Base-by-base conservation (phyloP, 495 filamentous ascomycete genomes). In the Talaromyces liani region DNA sequence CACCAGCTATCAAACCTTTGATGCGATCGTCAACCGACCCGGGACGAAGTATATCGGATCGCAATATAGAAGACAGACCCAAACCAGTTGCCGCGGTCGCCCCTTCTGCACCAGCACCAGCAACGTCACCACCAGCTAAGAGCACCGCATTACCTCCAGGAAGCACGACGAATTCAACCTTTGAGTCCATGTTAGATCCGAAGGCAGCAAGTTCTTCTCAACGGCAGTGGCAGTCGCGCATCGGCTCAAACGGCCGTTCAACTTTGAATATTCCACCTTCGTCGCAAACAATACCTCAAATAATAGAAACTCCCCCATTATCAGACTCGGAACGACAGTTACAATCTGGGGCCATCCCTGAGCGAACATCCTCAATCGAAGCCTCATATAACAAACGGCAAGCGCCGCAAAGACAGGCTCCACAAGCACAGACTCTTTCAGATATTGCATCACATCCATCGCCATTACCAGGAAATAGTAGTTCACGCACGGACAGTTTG, bases 1-100 rank as follows among this genome's bases (percentile, higher is more conserved):
- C 78, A 18, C 77, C 82, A 27, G 69, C 76, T 34, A 81, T 77
- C 16, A 74, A 86, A 63, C 81, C 81, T n/a, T 73, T 91, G 29
- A 82, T 81, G 33, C 78, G 90, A 65, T 86, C 91, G 1, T 86
- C 90, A 67, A 92, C 91, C 7, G 92, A 97, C 71, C 89, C 92
- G 20, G 78, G 86, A 16, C 79, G 86, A 7, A 73, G 71, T 47
- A 31, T 54, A 3, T 51, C 60, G 51, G 60, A 62, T 27, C 45
- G 16, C 60, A 25, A 39, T 22, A 62, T 20, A 36, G 16, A 36
- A 54, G 22, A 47, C 41, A 18, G 41, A 25, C 53, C 27, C 39
- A 33, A 51, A 33, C 45, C 33, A 49, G 36, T 22, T 6, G 67
- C 65, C 27, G 61, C 58, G 61, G 58, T 60, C 47, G 71, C 68